These are phyloP conservation scores for Pseudogymnoascus sp. DNA, from an alignment of 2,329 filamentous ascomycete genomes.

Conservation along the genomic window DNA sequence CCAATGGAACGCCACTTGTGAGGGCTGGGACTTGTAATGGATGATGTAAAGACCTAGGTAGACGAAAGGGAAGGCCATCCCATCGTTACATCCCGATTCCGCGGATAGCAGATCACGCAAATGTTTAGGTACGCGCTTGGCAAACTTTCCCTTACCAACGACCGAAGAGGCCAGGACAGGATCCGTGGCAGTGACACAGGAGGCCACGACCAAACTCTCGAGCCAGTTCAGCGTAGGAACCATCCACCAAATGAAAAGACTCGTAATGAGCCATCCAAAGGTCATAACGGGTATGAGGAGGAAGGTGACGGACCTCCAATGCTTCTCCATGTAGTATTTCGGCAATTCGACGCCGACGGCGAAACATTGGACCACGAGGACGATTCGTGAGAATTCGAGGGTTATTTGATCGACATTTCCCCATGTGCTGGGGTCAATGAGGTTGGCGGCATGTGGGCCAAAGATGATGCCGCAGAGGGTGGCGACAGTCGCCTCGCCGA, in stretches of 20 bases:
- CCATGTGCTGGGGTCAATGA: constrained; percentile 72
- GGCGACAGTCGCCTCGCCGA: constrained; percentile 93
- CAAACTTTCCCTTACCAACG: constrained; percentile 97
- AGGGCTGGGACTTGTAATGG: constrained; percentile 63
- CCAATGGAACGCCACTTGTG: constrained; percentile 73
- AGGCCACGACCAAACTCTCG: constrained; percentile 77
- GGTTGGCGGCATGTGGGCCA: constrained; percentile 72
- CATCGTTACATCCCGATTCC: constrained; percentile 97
- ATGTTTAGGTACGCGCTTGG: constrained; percentile 95
- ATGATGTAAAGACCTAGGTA: constrained; percentile 89
- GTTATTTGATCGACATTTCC: constrained; percentile 80
- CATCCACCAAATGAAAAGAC: constrained; percentile 92
- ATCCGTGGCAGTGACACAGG: constrained; percentile 95
- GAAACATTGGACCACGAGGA: constrained; percentile 87
- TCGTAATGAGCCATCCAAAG: constrained; percentile 87
- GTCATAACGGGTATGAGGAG: constrained; percentile 95
- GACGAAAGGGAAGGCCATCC: constrained; percentile 98
- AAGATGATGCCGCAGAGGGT: constrained; percentile 85
- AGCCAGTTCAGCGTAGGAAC: constrained; percentile 74
- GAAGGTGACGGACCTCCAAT: constrained; percentile 88
- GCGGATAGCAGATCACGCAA: constrained; percentile 88
- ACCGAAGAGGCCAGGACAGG: constrained; percentile 95
- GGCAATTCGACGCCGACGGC: constrained; percentile 86
- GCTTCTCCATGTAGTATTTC: constrained; percentile 92
- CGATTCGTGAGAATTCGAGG: constrained; percentile 81